These are phyloP conservation scores for Suillus occidentalis DNA, from an alignment of 768 basidiomycete genomes.

Conservation along the genomic window DNA sequence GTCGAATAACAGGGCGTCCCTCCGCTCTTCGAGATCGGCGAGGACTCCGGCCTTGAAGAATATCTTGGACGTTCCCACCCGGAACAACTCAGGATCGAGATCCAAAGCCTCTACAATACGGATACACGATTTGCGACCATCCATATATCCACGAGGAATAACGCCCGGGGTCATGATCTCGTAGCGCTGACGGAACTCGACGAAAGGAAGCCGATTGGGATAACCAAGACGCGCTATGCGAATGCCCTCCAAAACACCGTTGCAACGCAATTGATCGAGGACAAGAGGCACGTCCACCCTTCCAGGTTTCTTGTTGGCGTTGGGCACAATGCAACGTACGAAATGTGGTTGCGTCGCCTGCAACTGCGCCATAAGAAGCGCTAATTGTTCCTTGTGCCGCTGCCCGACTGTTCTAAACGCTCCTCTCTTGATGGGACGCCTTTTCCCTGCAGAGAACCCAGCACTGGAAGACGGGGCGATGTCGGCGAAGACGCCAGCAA, in stretches of 20 bases:
- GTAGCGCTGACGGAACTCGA: slow-evolving; percentile 96
- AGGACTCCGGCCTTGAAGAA: slow-evolving; percentile 99
- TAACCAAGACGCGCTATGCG: slow-evolving; percentile 97
- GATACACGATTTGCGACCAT: slow-evolving; percentile 90
- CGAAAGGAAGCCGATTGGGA: slow-evolving; percentile 94
- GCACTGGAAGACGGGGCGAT: slow-evolving; percentile 33
- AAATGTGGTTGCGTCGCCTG: slow-evolving; percentile 97
- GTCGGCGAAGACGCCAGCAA: slow-evolving; percentile 45
- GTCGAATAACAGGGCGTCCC: slow-evolving; percentile 86
- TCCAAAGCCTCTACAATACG: slow-evolving; percentile 89
- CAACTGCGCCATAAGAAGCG: slow-evolving; percentile 87
- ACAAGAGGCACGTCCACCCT: slow-evolving; percentile 92
- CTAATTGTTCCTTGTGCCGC: slow-evolving; percentile 92
- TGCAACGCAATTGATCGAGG: slow-evolving; percentile 94
- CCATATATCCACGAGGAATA: slow-evolving; percentile 95
- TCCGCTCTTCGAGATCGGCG: slow-evolving; percentile 91
- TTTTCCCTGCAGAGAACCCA: slow-evolving; percentile 51
- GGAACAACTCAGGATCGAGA: slow-evolving; percentile 80
- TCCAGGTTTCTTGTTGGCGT: slow-evolving; percentile 85
- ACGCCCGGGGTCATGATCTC: slow-evolving; percentile 93
- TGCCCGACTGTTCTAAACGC: slow-evolving; percentile 96
- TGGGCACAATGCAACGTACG: slow-evolving; percentile 97
- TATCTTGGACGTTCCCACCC: slow-evolving; percentile 94
- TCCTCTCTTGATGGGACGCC: slow-evolving; percentile 85
- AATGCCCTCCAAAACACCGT: slow-evolving; percentile 98